A percentile compares a stretch with the other conserved stretches of the same genome.
phyloP scores from a whole-genome alignment of 2,329 filamentous ascomycete species.

The Diaporthe sp. region DNA sequence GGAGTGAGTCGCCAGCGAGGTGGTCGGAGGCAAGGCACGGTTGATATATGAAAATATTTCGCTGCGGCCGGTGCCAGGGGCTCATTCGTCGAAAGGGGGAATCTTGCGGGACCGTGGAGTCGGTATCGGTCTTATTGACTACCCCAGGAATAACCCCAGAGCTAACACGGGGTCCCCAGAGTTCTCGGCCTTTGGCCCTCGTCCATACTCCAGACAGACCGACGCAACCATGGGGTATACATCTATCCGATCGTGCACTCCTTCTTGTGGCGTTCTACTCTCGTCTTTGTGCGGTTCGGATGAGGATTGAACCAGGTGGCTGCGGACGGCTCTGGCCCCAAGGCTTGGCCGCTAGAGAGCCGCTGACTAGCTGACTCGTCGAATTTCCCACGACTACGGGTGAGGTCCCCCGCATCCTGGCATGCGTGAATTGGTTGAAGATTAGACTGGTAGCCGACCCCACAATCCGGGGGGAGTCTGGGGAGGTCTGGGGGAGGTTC shows the following conservation, averaged over 20 bases:
- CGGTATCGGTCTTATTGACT: conserved; percentile 10
- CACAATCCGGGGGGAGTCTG: conserved; percentile 19
- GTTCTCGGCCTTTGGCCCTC: background rate
- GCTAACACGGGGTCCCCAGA: conserved; percentile 37
- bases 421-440: conserved; percentile 2
- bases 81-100: conserved; percentile 11
- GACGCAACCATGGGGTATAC: conserved; percentile 22
- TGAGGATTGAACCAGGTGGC: conserved; percentile 38
- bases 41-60: conserved; percentile 41
- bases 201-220: background rate
- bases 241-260: conserved; percentile 31
- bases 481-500: conserved; percentile 2
- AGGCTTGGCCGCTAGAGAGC: background rate
- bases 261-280: background rate
- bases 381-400: background rate
- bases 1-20: background rate
- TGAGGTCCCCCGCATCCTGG: conserved; percentile 15
- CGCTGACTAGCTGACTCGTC: conserved; percentile 8
- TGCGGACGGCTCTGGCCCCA: background rate
- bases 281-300: conserved; percentile 9
- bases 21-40: background rate
- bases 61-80: conserved; percentile 15
- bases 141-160: conserved; percentile 26
- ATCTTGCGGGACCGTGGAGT: conserved; percentile 19
- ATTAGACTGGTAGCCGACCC: background rate